Conservation (phyloP, 75 land plant genomes). For the Cunninghamia lanceolata region DNA sequence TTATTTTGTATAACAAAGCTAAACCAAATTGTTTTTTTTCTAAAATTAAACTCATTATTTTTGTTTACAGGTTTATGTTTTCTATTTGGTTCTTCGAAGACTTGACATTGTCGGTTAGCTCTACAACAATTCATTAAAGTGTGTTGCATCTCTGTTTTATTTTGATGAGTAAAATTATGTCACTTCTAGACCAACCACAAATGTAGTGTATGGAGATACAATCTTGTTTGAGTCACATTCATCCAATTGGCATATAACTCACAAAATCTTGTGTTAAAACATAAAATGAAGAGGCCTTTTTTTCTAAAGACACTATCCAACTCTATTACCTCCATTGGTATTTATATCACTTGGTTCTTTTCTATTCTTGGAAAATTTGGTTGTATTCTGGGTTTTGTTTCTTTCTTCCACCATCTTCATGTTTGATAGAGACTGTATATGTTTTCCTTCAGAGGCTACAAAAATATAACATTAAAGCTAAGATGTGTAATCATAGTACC, state of each 20-base stretch:
- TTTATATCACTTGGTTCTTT: background rate
- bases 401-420: background rate
- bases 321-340: background rate
- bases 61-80: constrained; percentile 81
- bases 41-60: background rate
- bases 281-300: background rate
- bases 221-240: background rate
- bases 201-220: background rate
- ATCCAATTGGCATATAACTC: background rate
- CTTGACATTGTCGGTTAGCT: constrained; percentile 94
- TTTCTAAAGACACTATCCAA: background rate
- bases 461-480: background rate
- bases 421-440: background rate
- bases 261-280: background rate
- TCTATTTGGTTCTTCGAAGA: constrained; percentile 90
- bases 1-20: background rate
- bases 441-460: background rate
- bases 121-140: background rate
- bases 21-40: background rate
- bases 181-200: background rate
- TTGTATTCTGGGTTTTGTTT: background rate
- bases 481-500: background rate
- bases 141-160: background rate
- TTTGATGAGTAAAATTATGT: background rate
- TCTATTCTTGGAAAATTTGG: background rate